phyloP scores from a whole-genome alignment of 371 early-diverging fungal species.

The Syncephalastrum sp. region DNA sequence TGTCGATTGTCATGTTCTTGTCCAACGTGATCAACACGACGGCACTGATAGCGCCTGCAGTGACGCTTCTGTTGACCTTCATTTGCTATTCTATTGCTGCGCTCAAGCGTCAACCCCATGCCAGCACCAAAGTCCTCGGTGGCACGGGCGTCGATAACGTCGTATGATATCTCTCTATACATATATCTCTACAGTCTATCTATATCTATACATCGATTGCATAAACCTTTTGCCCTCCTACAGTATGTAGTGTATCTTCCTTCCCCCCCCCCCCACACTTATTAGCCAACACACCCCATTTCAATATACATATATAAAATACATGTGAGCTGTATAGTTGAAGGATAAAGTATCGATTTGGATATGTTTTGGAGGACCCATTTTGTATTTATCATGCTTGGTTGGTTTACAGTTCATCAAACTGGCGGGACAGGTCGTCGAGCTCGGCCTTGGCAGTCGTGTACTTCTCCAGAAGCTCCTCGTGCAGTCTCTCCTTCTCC shows the following conservation, averaged over 20 bases:
- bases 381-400: background rate
- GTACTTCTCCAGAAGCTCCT: slow-evolving; percentile 64
- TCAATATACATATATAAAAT: no score
- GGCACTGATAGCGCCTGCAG: slow-evolving; percentile 31
- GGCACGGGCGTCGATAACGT: slow-evolving; percentile 47
- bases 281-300: no score
- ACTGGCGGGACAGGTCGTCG: slow-evolving; percentile 70
- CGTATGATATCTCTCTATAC: slow-evolving; percentile 17
- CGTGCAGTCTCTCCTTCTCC: slow-evolving; percentile 63
- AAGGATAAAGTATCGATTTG: no score
- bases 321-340: no score
- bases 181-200: no score
- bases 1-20: slow-evolving; percentile 44
- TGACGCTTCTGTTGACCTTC: slow-evolving; percentile 31
- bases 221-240: no score
- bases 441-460: slow-evolving; percentile 65
- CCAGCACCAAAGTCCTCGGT: slow-evolving; percentile 36
- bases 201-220: no score
- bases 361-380: no score
- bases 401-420: slow-evolving; percentile 65
- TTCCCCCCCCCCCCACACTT: no score
- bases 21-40: slow-evolving; percentile 30
- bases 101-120: slow-evolving; percentile 42
- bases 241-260: no score
- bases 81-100: slow-evolving; percentile 43